Evolutionary conservation across 108 stramenopile species (phyloP).

Genomic region (Nannochloropsis salina): DNA sequence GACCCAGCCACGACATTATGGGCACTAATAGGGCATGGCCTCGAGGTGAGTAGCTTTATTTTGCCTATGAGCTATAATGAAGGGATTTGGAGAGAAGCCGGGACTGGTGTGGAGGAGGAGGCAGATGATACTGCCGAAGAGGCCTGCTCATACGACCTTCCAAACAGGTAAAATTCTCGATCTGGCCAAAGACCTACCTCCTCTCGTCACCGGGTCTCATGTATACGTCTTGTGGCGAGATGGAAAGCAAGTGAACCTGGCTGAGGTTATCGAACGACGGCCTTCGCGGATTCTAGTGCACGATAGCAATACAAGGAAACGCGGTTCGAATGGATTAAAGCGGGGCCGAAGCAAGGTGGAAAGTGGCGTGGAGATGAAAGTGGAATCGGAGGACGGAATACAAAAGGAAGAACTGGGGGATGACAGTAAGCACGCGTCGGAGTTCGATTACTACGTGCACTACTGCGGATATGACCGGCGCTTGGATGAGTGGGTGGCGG

Average conservation of each 20-base stretch:
- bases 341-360: not conserved
- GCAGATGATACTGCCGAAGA: no score
- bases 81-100: no score
- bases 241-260: slow-evolving; percentile 13
- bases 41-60: no score
- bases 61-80: no score
- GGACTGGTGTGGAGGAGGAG: no score
- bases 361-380: not conserved
- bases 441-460: slow-evolving; percentile 53
- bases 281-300: not conserved
- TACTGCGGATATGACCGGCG: slow-evolving; percentile 52
- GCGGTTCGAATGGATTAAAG: not conserved
- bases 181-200: not conserved
- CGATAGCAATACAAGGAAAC: not conserved
- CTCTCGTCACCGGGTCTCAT: not conserved
- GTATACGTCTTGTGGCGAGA: not conserved
- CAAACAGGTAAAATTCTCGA: not conserved
- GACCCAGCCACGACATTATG: no score
- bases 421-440: not conserved
- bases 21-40: no score
- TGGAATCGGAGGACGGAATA: not conserved
- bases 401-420: not conserved
- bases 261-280: not conserved
- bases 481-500: slow-evolving; percentile 55
- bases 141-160: not conserved